phyloP scores from a whole-genome alignment of 78 protist genomes.

The Dictyostelium firmibasis region DNA sequence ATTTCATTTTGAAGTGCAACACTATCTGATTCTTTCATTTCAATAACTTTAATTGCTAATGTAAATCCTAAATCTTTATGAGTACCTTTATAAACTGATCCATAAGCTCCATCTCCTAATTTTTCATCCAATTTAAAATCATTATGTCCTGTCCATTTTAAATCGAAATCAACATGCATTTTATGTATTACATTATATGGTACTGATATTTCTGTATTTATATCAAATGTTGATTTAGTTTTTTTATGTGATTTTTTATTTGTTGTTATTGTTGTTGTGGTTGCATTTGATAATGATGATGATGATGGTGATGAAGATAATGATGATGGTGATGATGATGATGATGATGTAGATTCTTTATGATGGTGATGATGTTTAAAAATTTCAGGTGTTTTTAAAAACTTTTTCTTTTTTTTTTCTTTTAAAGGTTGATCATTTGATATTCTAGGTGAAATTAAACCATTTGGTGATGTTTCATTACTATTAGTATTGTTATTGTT shows the following conservation, averaged over 20 bases:
- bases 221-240: conserved; percentile 16
- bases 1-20: conserved; percentile 78
- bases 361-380: neutral
- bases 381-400: conserved; percentile 3
- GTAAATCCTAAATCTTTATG: conserved; percentile 79
- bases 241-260: conserved; percentile 28
- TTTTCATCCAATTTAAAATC: conserved; percentile 74
- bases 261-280: neutral
- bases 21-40: conserved; percentile 47
- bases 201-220: conserved; percentile 34
- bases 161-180: conserved; percentile 83
- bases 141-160: conserved; percentile 82
- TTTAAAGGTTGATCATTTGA: neutral
- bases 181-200: conserved; percentile 86
- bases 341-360: neutral
- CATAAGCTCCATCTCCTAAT: conserved; percentile 84
- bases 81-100: conserved; percentile 77
- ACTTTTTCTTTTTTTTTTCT: conserved; percentile 15
- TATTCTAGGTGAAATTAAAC: neutral
- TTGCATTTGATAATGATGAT: neutral
- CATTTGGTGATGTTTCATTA: neutral
- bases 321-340: neutral
- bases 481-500: too few species aligned
- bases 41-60: conserved; percentile 74
- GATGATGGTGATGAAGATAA: neutral